A percentile compares a stretch with the other conserved stretches of the same genome.
Evolutionary conservation across 2,329 filamentous ascomycete species (phyloP).

Genomic region (Coniochaeta sp.): DNA sequence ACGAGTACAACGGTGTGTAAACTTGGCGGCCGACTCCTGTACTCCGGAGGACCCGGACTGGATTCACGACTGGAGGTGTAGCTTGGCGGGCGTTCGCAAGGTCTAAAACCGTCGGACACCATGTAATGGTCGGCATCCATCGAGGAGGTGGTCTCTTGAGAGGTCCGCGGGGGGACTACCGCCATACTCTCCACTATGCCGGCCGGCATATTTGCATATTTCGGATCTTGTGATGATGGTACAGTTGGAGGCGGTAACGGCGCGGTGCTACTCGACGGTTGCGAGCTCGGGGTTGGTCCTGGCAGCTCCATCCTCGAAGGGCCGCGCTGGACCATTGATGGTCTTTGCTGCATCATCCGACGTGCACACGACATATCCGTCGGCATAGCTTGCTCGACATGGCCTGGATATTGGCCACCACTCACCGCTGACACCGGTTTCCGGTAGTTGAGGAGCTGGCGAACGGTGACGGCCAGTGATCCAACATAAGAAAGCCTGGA

Average conservation of each 20-base stretch:
- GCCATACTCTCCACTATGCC: background rate
- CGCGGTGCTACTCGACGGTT: background rate
- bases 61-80: background rate
- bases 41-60: slow-evolving; percentile 1
- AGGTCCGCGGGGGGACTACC: slow-evolving; percentile 1
- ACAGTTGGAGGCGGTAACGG: background rate
- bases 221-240: background rate
- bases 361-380: background rate
- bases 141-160: slow-evolving; percentile 14
- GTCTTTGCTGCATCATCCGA: background rate
- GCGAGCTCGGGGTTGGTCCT: background rate
- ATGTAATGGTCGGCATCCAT: slow-evolving; percentile 11
- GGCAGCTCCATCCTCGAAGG: background rate
- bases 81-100: slow-evolving; percentile 5
- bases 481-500: slow-evolving; percentile 12
- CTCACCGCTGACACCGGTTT: background rate
- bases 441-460: slow-evolving; percentile 1
- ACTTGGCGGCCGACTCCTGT: slow-evolving; percentile 15
- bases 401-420: background rate
- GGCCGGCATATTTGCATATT: slow-evolving; percentile 4
- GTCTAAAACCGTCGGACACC: slow-evolving; percentile 16
- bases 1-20: slow-evolving; percentile 4
- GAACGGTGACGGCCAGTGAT: slow-evolving; percentile 6
- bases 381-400: slow-evolving; percentile 1
- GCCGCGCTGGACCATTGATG: background rate